phyloP scores from a whole-genome alignment of 2,329 filamentous ascomycete species.

The Emergomyces pasteurianus region DNA sequence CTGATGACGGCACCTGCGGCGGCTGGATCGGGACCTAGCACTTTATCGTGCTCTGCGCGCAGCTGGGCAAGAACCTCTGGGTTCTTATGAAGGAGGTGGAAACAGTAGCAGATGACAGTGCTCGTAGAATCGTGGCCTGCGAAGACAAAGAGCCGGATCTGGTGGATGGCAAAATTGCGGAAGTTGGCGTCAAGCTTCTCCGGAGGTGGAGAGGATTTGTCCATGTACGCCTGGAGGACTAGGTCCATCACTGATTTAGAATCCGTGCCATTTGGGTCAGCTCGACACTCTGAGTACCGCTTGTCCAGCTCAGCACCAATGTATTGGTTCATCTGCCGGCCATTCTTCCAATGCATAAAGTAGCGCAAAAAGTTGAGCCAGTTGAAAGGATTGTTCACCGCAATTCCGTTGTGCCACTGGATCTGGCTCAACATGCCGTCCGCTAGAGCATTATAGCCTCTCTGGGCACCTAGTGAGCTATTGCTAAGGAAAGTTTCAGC shows the following conservation, averaged over 20 bases:
- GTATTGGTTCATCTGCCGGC: not conserved
- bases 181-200: conserved; percentile 12
- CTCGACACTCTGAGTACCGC: not conserved
- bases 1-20: conserved; percentile 28
- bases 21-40: conserved; percentile 36
- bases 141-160: conserved; percentile 23
- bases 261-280: not conserved
- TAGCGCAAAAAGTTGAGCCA: not conserved
- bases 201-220: not conserved
- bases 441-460: not conserved
- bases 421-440: not conserved
- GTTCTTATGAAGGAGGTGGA: conserved; percentile 27
- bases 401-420: not conserved
- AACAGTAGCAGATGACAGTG: conserved; percentile 22
- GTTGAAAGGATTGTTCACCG: not conserved
- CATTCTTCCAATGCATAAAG: not conserved
- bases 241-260: conserved; percentile 10
- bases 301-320: not conserved
- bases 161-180: conserved; percentile 11
- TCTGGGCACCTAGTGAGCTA: not conserved
- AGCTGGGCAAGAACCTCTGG: conserved; percentile 25
- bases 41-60: conserved; percentile 40
- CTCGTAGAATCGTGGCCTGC: conserved; percentile 25
- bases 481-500: not conserved
- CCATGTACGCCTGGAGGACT: conserved; percentile 5